Percentiles rank a stretch among this genome's conserved stretches.
Evolutionary conservation across 306 rosid genomes (phyloP).

Genomic region (Albizia julibrissin): DNA sequence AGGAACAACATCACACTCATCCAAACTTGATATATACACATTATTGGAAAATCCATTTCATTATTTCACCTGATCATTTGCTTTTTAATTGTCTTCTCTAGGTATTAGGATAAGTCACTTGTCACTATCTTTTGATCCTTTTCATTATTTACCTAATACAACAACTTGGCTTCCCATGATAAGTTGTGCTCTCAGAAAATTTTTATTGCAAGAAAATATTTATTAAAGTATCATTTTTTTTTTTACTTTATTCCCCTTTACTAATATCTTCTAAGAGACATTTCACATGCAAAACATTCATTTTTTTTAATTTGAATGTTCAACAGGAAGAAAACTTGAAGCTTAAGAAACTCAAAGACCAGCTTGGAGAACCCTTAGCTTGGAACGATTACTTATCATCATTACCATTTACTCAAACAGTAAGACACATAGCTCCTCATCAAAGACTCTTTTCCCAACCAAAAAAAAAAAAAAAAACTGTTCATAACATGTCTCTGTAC

Average conservation of each 20-base stretch:
- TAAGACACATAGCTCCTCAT: constrained; percentile 40
- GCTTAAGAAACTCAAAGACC: constrained; percentile 65
- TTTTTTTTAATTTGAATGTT: constrained; percentile 3
- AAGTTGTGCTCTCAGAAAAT: neutral
- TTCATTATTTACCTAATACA: neutral
- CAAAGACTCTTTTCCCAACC: neutral
- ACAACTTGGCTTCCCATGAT: neutral
- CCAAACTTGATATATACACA: neutral
- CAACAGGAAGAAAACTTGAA: constrained; percentile 81
- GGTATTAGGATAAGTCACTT: neutral
- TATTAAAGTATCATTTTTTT: neutral
- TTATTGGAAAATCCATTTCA: neutral
- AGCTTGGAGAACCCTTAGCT: constrained; percentile 65
- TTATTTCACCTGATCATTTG: neutral
- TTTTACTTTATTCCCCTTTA: neutral
- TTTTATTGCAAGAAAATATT: neutral
- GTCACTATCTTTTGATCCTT: neutral
- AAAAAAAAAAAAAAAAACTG: no score
- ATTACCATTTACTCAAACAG: constrained; percentile 84
- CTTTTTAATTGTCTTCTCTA: neutral
- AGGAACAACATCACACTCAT: neutral
- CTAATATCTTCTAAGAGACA: neutral
- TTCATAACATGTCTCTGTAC: neutral
- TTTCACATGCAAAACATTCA: neutral
- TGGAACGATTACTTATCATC: constrained; percentile 91